Evolutionary conservation across 352 stramenopile genomes (phyloP).

Genomic region (Globisporangium splendens): DNA sequence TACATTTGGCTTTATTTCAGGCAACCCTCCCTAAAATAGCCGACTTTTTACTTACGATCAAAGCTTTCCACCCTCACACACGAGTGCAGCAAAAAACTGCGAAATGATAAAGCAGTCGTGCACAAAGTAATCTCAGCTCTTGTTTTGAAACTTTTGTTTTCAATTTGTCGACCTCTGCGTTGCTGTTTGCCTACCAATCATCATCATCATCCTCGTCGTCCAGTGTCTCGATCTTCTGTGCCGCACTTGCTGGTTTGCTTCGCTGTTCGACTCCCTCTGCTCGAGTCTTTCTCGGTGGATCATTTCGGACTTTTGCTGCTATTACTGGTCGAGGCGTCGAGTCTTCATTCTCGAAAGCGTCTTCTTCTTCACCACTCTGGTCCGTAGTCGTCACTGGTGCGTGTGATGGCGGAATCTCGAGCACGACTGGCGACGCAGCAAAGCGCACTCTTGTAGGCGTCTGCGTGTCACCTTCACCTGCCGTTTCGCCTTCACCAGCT

Average conservation of each 20-base stretch:
- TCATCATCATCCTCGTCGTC: conserved; percentile 14
- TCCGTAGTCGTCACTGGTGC: background rate
- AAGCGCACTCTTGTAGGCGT: conserved; percentile 12
- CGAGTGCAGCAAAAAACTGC: no score
- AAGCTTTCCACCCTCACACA: no score
- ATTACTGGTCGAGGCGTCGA: conserved; percentile 4
- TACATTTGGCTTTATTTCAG: no score
- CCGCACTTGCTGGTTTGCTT: background rate
- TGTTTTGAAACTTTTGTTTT: no score
- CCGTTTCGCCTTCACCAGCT: background rate
- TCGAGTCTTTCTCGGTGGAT: no score
- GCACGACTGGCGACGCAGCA: conserved; percentile 4
- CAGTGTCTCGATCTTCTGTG: background rate
- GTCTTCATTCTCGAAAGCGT: conserved; percentile 9
- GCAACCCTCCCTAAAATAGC: no score
- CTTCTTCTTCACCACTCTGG: conserved; percentile 3
- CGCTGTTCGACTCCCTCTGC: background rate
- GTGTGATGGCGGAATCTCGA: conserved; percentile 10
- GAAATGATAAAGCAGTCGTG: no score
- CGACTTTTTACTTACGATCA: no score
- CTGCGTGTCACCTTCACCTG: background rate
- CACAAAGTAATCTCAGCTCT: no score
- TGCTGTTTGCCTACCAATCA: conserved; percentile 8
- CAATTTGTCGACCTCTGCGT: background rate
- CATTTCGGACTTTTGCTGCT: background rate